Evolutionary conservation across 177 flowering plant species (phyloP).

Genomic region (Telopea speciosissima): DNA sequence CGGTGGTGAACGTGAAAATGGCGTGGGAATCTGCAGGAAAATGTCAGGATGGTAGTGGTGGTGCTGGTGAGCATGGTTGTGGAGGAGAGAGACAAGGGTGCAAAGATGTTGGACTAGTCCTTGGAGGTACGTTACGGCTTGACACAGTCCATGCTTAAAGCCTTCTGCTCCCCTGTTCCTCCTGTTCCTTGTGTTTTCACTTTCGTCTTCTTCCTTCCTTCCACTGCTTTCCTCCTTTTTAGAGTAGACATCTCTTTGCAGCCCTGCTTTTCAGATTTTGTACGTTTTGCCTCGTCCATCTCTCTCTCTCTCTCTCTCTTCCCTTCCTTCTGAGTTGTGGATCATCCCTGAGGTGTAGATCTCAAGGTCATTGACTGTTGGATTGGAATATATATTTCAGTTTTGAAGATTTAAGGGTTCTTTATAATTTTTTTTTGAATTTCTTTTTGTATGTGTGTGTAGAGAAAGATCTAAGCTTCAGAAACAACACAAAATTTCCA

Average conservation of each 20-base stretch:
- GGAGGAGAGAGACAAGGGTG: slow-evolving; percentile 24
- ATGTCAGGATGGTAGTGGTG: slow-evolving; percentile 13
- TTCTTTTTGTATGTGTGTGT: slow-evolving; percentile 4
- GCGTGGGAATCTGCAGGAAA: slow-evolving; percentile 41
- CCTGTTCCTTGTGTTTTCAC: no score
- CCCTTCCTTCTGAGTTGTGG: no score
- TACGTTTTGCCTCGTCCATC: not conserved
- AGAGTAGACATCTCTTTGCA: no score
- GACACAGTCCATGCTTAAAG: no score
- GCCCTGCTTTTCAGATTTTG: not conserved
- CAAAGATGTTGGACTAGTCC: slow-evolving; percentile 23
- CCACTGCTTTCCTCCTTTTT: no score
- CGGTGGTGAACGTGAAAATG: slow-evolving; percentile 29
- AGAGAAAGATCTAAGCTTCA: slow-evolving; percentile 54
- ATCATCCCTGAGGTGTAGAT: not conserved
- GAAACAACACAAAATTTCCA: slow-evolving; percentile 29
- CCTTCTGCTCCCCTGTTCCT: no score
- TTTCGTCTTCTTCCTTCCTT: no score
- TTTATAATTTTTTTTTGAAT: not conserved
- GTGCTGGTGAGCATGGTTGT: not conserved
- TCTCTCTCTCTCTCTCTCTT: no score
- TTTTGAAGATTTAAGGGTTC: no score
- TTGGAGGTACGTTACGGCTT: slow-evolving; percentile 29
- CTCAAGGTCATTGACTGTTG: not conserved
- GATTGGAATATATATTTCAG: not conserved